phyloP scores from a whole-genome alignment of 148 eudicot genomes.

The Fallopia convolvulus region DNA sequence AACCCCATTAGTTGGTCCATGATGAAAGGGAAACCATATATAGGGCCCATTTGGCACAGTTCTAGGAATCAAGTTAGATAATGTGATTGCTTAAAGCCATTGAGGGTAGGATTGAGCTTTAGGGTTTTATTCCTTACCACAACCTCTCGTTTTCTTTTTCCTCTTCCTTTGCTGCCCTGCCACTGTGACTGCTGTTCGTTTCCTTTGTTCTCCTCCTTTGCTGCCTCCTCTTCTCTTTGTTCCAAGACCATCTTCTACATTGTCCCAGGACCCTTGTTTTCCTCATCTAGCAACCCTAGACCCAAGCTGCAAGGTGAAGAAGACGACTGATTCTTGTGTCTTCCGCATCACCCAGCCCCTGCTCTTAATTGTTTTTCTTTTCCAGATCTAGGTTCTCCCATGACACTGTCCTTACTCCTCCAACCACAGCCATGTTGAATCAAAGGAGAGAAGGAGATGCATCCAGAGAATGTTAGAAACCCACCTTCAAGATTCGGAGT shows the following conservation, averaged over 20 bases:
- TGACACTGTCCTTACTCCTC: not conserved
- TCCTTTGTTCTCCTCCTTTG: not conserved
- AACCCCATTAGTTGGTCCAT: not conserved
- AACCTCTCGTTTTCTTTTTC: not conserved
- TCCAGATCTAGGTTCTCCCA: not conserved
- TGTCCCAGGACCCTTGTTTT: not conserved
- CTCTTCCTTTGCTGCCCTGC: not conserved
- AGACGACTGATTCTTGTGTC: not conserved
- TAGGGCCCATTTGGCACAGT: not conserved
- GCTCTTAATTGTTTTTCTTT: not conserved
- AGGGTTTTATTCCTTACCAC: not conserved
- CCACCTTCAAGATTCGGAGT: not conserved
- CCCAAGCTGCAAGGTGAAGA: not conserved
- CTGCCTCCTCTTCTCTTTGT: not conserved
- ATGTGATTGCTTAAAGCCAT: not conserved
- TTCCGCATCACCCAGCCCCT: not conserved
- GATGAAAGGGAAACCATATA: not conserved
- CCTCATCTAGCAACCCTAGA: not conserved
- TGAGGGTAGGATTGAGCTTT: not conserved
- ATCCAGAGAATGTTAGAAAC: not conserved
- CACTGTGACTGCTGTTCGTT: not conserved
- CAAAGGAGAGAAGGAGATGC: not conserved
- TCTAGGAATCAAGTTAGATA: not conserved
- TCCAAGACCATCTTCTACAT: not conserved
- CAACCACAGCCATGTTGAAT: not conserved